Evolutionary conservation across 1,139 yeast species (phyloP), one percentile per base, ranked within the genome.

Genomic region (Hyphopichia fennica): DNA sequence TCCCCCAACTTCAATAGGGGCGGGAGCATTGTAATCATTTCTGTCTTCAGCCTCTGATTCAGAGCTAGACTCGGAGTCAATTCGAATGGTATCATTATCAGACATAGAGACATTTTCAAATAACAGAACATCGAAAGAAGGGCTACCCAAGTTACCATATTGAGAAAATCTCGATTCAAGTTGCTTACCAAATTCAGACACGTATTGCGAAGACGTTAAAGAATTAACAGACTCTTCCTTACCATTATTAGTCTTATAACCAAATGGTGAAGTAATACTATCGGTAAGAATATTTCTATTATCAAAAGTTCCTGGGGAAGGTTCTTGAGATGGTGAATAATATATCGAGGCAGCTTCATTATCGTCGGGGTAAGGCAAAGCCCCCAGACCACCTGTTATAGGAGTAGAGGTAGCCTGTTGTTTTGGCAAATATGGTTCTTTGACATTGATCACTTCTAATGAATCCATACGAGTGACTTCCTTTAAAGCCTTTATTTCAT

Each of bases 131-230:
- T 34, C 33, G 19, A 39, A 37, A 7, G 10, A 27, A 23, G 36
- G 39, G 4, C 18, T 33, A 18, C 30, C 34, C 13, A 39, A 30
- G 2, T 23, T 33, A 10, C 39, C 46, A 15, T 23, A 29, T 18
- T 31, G 40, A 30, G 42, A 41, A 39, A 54, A 55, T 20, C 51
- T 55, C 19, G 47, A 41, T 35, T 58, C 62, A 39, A 72, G 63
- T 19, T 60, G 63, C 35, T 52, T 56, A 16, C 61, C 56, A 43
- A 72, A 70, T 29, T 62, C 65, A 7, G 54, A 56, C 16, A 67
- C 63, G 25, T 59, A 52, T 42, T 64, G 62, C 3, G 67, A 54
- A 5, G 74, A 62, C 1, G 63, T 54, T 22, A 67, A 50, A 2
- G 74, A 68, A 34, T 54, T 39, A 8, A 34, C 32, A 5, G 41